These are phyloP conservation scores for Brassica carinata DNA, from an alignment of 345 rosid species.

Conservation along the genomic window DNA sequence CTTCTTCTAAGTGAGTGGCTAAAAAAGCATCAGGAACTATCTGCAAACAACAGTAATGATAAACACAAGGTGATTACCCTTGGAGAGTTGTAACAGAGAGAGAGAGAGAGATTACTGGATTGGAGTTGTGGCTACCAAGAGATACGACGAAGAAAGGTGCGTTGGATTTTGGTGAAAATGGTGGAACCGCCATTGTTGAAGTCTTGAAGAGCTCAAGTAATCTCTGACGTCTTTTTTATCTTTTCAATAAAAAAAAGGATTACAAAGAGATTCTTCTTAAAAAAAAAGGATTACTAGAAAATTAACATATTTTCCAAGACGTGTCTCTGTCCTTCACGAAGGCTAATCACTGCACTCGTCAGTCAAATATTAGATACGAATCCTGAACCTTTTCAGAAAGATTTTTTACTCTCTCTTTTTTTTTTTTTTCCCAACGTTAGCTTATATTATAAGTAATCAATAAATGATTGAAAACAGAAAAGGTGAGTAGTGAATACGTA, in stretches of 20 bases:
- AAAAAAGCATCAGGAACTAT: neutral
- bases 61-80: neutral
- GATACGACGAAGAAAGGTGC: neutral
- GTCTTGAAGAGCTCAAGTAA: neutral
- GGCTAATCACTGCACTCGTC: too few species aligned
- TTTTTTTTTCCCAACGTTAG: too few species aligned
- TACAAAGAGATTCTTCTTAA: neutral
- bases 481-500: too few species aligned
- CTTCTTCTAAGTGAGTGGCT: neutral
- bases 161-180: neutral
- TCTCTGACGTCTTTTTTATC: neutral
- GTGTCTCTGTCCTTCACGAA: too few species aligned
- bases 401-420: too few species aligned
- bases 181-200: slow-evolving; percentile 6
- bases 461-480: too few species aligned
- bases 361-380: too few species aligned
- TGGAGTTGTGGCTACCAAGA: neutral
- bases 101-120: neutral
- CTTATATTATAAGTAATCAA: too few species aligned
- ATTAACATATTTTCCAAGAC: neutral
- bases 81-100: neutral
- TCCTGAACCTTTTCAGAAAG: too few species aligned
- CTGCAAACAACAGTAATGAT: slow-evolving; percentile 9
- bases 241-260: neutral
- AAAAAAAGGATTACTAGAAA: neutral